Base-by-base conservation (phyloP, 2,329 filamentous ascomycete species). In the Hymenoscyphus fructigenus region DNA sequence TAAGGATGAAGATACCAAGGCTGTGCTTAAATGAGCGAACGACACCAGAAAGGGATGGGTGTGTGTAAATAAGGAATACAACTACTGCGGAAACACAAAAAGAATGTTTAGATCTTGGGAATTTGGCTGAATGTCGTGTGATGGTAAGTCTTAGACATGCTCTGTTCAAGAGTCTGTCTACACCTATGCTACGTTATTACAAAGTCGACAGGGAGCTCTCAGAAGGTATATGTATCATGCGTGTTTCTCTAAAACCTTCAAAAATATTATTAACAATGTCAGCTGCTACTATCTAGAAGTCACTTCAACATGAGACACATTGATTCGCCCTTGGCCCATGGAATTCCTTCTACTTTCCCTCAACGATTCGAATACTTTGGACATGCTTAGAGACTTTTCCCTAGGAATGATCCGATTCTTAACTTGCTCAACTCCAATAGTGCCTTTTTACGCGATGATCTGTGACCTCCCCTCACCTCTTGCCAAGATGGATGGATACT, bases 1-100 rank as follows among this genome's bases (percentile, higher is more conserved):
- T 75, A 92, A 92, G 78, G 90, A 95, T 71, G 91, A 96, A 72
- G 91, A 95, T 72, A 86, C 88, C 63, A 86, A 89, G 76, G 84
- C 85, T 75, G 83, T 82, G 57, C 66, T 83, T 14, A 76, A 75
- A 66, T 76, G 67, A 75, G 61, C 64, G 61, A 59, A 58, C 50
- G 60, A 41, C 58, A 23, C 28, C 50, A 53, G 34, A 62, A 59
- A 50, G 20, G 67, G 58, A 20, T 23, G 41, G 34, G 63, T 53
- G 55, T 34, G 67, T 75, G 75, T 75, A 75, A 65, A 74, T 73
- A 74, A 71, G 67, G 69, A 67, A 65, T 62, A 58, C 41, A 29
- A 60, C 41, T n/a, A 63, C 26, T 34, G 41, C 29, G 44, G 55
- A 57, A 56, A 29, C 23, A 34, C 44, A 60, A 29, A 50, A 5